phyloP scores from a whole-genome alignment of 2,329 filamentous ascomycete species.

The Aspergillus caelatus region DNA sequence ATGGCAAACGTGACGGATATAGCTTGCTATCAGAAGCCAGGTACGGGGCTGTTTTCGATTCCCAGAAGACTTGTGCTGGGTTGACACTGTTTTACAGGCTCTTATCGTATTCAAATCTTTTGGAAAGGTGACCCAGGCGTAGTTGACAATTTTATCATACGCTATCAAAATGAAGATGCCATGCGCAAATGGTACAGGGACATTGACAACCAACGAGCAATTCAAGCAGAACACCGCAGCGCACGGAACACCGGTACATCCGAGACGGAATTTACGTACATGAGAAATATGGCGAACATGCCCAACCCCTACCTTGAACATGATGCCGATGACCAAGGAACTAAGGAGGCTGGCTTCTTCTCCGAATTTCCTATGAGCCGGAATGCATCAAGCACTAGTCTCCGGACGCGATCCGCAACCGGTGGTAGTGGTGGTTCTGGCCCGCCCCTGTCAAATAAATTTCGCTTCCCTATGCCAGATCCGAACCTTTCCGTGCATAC shows the following conservation, averaged over 20 bases:
- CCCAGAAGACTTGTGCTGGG: slow-evolving; percentile 8
- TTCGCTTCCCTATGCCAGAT: slow-evolving; percentile 71
- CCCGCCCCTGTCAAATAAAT: slow-evolving; percentile 47
- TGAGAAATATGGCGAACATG: slow-evolving; percentile 67
- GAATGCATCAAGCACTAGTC: slow-evolving; percentile 73
- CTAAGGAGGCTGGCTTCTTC: slow-evolving; percentile 39
- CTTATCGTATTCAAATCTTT: slow-evolving; percentile 95
- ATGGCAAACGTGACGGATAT: slow-evolving; percentile 99
- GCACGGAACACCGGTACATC: slow-evolving; percentile 59
- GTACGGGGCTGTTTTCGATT: slow-evolving; percentile 55
- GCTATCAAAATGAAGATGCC: slow-evolving; percentile 85
- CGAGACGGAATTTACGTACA: slow-evolving; percentile 77
- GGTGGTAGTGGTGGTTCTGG: slow-evolving; percentile 55
- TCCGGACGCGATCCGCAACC: slow-evolving; percentile 76
- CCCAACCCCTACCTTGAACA: slow-evolving; percentile 80
- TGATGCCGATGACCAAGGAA: slow-evolving; percentile 55
- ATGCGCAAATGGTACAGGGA: slow-evolving; percentile 91
- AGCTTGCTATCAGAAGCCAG: slow-evolving; percentile 82
- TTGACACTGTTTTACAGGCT: slow-evolving; percentile 57
- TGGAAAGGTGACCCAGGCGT: slow-evolving; percentile 97
- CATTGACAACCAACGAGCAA: slow-evolving; percentile 72
- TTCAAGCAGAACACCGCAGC: slow-evolving; percentile 57
- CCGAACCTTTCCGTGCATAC: slow-evolving; percentile 70
- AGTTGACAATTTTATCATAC: slow-evolving; percentile 94
- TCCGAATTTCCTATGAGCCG: slow-evolving; percentile 61